Conservation (phyloP, 768 basidiomycete genomes). For the Leccinum fibrillosum region DNA sequence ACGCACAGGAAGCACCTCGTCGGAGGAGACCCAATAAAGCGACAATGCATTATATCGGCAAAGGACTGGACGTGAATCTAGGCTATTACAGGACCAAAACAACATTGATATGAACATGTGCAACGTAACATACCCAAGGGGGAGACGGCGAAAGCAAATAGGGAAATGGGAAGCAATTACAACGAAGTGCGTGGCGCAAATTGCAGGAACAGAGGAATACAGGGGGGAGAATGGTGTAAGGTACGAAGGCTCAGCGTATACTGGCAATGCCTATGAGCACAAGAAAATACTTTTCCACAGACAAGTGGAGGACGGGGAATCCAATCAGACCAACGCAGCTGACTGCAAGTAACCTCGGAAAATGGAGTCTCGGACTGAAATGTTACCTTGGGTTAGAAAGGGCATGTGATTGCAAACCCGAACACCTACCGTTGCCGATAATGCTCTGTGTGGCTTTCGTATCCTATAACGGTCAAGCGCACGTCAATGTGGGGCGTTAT, state of each 20-base stretch:
- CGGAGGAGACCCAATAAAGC: conserved; percentile 24
- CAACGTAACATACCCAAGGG: neutral
- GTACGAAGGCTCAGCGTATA: conserved; percentile 2
- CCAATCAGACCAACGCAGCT: conserved; percentile 57
- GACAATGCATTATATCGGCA: neutral
- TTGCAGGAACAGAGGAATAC: neutral
- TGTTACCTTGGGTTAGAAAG: conserved; percentile 7
- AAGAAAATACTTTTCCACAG: conserved; percentile 1
- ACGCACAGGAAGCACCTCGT: conserved; percentile 10
- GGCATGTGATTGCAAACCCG: neutral
- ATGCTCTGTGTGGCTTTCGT: conserved; percentile 81
- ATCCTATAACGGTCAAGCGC: conserved; percentile 44
- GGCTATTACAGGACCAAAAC: conserved; percentile 15
- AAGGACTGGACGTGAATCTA: neutral
- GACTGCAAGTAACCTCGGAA: conserved; percentile 74
- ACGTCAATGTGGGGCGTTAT: neutral
- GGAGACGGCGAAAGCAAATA: neutral
- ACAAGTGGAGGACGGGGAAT: neutral
- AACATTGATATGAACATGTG: conserved; percentile 8
- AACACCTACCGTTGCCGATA: conserved; percentile 68
- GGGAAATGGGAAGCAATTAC: conserved; percentile 6
- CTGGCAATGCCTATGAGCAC: conserved; percentile 5
- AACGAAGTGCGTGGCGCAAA: neutral
- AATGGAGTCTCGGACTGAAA: conserved; percentile 66
- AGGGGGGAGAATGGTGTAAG: neutral